Percentiles rank a stretch among this genome's conserved stretches.
phyloP scores from a whole-genome alignment of 495 filamentous ascomycete genomes.

The Aspergillus indologenus region DNA sequence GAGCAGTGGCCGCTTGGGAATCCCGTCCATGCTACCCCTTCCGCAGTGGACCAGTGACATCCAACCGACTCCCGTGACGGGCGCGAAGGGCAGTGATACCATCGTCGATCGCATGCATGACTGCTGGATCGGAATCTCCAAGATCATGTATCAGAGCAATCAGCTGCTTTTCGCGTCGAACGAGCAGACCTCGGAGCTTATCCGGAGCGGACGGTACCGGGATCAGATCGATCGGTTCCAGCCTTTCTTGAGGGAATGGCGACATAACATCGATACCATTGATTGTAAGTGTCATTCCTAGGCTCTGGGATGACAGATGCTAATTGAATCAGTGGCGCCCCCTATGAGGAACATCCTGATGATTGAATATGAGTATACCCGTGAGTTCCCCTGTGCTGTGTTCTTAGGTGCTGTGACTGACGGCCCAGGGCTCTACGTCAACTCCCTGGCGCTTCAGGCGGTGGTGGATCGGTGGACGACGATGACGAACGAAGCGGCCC shows the following conservation, averaged over 20 bases:
- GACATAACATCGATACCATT: conserved; percentile 67
- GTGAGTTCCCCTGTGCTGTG: conserved; percentile 35
- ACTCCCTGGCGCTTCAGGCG: conserved; percentile 88
- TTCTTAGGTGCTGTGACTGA: conserved; percentile 12
- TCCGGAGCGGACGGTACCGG: conserved; percentile 79
- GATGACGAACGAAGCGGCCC: conserved; percentile 56
- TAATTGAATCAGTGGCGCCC: conserved; percentile 53
- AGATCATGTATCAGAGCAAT: conserved; percentile 84
- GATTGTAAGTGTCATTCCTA: conserved; percentile 31
- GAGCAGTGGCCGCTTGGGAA: conserved; percentile 84
- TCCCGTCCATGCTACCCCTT: conserved; percentile 86
- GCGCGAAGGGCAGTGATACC: conserved; percentile 28
- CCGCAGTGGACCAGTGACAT: conserved; percentile 53
- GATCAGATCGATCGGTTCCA: conserved; percentile 75
- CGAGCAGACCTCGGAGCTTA: conserved; percentile 79
- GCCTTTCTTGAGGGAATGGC: conserved; percentile 72
- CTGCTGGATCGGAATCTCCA: conserved; percentile 87
- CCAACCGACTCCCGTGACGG: conserved; percentile 27
- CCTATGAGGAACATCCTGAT: conserved; percentile 79
- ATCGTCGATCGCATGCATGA: conserved; percentile 65
- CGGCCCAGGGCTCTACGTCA: conserved; percentile 66
- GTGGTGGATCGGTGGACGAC: conserved; percentile 90
- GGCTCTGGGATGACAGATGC: not conserved
- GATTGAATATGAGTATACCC: conserved; percentile 87
- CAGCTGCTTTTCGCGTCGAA: conserved; percentile 78